Percentiles rank a stretch among this genome's conserved stretches.
Conservation (phyloP, 441 rosid genomes). For the Omphalea diandra region DNA sequence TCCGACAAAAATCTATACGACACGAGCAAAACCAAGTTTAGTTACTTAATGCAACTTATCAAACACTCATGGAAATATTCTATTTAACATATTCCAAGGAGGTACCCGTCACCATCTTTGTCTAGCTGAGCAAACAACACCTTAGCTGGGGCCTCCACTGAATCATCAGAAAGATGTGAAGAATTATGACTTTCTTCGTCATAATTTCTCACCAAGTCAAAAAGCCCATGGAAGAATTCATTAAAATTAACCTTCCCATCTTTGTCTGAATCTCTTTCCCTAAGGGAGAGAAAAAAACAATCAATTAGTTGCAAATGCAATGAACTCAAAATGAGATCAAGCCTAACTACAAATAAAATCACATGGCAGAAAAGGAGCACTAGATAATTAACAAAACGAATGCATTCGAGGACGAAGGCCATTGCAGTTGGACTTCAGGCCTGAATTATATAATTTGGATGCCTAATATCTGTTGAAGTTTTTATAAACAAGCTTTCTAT, state of each 20-base stretch:
- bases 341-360: neutral
- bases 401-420: neutral
- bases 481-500: neutral
- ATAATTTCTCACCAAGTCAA: conserved; percentile 84
- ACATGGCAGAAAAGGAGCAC: neutral
- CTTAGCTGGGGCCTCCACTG: conserved; percentile 75
- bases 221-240: conserved; percentile 90
- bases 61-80: conserved; percentile 4
- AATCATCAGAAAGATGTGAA: conserved; percentile 56
- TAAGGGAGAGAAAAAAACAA: conserved; percentile 27
- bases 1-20: conserved; percentile 71
- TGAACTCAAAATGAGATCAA: neutral
- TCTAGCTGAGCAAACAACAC: conserved; percentile 74
- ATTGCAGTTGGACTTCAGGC: neutral
- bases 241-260: conserved; percentile 81
- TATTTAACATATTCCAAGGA: conserved; percentile 14
- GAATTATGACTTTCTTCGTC: conserved; percentile 71
- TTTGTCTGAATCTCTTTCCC: conserved; percentile 93
- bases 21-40: conserved; percentile 18
- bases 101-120: conserved; percentile 87
- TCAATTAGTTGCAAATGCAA: neutral
- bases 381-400: neutral
- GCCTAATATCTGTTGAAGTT: neutral
- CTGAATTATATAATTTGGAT: neutral
- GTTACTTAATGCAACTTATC: conserved; percentile 12